These are phyloP conservation scores for Lactuca saligna DNA, from an alignment of 129 eudicot genomes.

Conservation along the genomic window DNA sequence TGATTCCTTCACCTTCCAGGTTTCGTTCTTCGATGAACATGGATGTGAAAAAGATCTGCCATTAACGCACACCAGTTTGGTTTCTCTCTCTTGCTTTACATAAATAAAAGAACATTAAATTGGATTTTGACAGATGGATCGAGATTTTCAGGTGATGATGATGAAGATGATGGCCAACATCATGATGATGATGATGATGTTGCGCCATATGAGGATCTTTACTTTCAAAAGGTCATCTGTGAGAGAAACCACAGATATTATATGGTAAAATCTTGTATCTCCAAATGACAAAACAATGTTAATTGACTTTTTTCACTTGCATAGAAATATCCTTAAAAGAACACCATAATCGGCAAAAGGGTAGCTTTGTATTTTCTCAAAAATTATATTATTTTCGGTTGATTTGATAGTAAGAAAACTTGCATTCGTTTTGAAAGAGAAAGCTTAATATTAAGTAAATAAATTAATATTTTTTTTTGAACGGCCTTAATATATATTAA, in stretches of 20 bases:
- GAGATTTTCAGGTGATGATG: slow-evolving; percentile 24
- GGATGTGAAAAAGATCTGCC: slow-evolving; percentile 28
- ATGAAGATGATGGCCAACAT: background rate
- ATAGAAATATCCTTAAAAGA: background rate
- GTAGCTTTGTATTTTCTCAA: background rate
- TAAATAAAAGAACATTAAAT: background rate
- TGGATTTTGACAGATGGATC: background rate
- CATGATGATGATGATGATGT: background rate
- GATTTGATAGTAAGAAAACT: background rate
- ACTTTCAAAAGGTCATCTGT: slow-evolving; percentile 14
- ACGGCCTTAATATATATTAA: no score
- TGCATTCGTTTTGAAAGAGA: background rate
- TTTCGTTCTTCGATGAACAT: slow-evolving; percentile 16
- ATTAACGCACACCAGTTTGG: slow-evolving; percentile 24
- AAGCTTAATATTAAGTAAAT: no score
- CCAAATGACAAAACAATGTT: background rate
- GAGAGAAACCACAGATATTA: background rate
- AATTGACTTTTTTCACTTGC: background rate
- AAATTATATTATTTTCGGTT: background rate
- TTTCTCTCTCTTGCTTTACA: slow-evolving; percentile 6
- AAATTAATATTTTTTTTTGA: no score
- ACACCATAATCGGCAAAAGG: background rate
- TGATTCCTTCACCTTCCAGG: slow-evolving; percentile 21
- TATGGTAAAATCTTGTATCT: slow-evolving; percentile 14
- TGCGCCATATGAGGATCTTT: slow-evolving; percentile 5